Percentiles rank a stretch among this genome's conserved stretches.
Conservation (phyloP, 169 alveolate genomes). For the Cryptosporidium viatorum region DNA sequence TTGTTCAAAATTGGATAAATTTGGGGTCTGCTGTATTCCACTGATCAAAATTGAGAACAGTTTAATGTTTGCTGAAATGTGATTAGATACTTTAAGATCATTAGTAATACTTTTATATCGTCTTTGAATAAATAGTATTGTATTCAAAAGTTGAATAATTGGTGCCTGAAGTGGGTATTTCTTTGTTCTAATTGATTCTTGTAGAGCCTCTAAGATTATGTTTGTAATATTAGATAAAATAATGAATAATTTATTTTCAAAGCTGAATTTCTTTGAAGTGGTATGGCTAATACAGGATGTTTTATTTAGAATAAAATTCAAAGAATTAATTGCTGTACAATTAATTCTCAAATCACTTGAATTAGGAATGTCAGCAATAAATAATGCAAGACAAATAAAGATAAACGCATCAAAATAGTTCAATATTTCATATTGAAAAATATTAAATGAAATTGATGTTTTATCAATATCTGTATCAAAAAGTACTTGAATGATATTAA, state of each 20-base stretch:
- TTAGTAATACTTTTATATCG: not conserved
- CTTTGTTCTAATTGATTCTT: slow-evolving; percentile 14
- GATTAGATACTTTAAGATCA: not conserved
- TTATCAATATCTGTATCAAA: slow-evolving; percentile 22
- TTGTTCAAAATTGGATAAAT: not conserved
- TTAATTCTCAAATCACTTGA: slow-evolving; percentile 22
- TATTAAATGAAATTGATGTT: not conserved
- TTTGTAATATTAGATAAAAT: not conserved
- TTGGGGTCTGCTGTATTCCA: slow-evolving; percentile 29
- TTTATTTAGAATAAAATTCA: slow-evolving; percentile 30
- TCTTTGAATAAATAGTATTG: slow-evolving; percentile 38
- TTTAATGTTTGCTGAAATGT: not conserved
- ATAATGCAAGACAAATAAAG: slow-evolving; percentile 16
- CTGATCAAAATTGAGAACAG: slow-evolving; percentile 15
- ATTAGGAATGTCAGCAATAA: slow-evolving; percentile 4
- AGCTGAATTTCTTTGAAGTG: not conserved
- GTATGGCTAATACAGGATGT: not conserved
- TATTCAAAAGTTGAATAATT: slow-evolving; percentile 27
- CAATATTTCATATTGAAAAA: slow-evolving; percentile 1
- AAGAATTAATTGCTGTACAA: slow-evolving; percentile 36
- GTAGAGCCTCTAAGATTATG: slow-evolving; percentile 18
- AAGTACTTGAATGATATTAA: slow-evolving; percentile 41
- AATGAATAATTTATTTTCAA: slow-evolving; percentile 12
- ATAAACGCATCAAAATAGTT: slow-evolving; percentile 58
- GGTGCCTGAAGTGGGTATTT: slow-evolving; percentile 23